Conservation (phyloP, 495 filamentous ascomycete genomes). For the Tetracladium setigerum region DNA sequence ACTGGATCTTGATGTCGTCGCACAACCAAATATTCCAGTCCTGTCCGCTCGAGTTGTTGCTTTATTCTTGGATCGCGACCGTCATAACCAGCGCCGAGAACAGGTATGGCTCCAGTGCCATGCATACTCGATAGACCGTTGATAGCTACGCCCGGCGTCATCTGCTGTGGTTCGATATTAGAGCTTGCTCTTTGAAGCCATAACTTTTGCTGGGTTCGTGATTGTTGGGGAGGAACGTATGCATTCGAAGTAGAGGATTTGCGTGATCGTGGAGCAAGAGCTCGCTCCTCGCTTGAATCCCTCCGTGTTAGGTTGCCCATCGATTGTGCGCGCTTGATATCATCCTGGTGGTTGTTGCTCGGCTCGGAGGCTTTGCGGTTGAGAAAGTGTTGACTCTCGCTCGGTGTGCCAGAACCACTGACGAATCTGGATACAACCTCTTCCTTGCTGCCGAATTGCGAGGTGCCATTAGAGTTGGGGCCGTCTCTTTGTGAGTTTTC, state of each 20-base stretch:
- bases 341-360: constrained; percentile 4
- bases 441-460: constrained; percentile 34
- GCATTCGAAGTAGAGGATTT: constrained; percentile 21
- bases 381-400: constrained; percentile 21
- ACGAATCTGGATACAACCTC: constrained; percentile 46
- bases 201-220: constrained; percentile 63
- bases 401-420: constrained; percentile 28
- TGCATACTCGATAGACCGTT: constrained; percentile 26
- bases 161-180: constrained; percentile 45
- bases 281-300: constrained; percentile 26
- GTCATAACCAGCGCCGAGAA: constrained; percentile 33
- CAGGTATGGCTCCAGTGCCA: constrained; percentile 26
- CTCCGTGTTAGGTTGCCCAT: constrained; percentile 29
- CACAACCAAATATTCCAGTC: constrained; percentile 60
- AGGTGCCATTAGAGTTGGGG: constrained; percentile 19
- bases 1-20: constrained; percentile 60
- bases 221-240: constrained; percentile 41
- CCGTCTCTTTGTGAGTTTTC: constrained; percentile 10
- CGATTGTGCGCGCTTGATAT: constrained; percentile 27
- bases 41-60: constrained; percentile 52
- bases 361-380: not conserved
- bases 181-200: constrained; percentile 63
- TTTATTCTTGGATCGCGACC: constrained; percentile 44
- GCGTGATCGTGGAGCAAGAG: constrained; percentile 27
- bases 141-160: constrained; percentile 31